Evolutionary conservation across 2,329 filamentous ascomycete species (phyloP).

Genomic region (Fusarium penzigii): DNA sequence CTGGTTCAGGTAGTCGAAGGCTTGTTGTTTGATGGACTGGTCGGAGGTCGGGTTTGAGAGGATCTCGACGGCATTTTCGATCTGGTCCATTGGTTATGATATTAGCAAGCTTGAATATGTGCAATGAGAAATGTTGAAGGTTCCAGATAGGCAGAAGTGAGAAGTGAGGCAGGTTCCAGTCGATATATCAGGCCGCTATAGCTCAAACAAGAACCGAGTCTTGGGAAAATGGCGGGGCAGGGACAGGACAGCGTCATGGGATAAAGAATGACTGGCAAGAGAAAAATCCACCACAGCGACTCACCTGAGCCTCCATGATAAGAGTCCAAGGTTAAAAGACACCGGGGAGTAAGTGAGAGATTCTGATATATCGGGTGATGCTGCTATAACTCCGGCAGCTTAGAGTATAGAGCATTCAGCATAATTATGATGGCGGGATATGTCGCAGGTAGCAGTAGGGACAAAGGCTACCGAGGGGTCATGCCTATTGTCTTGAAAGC

Average conservation of each 20-base stretch:
- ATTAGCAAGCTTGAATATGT: conserved; percentile 8
- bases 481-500: conserved; percentile 36
- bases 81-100: conserved; percentile 49
- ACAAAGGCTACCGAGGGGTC: conserved; percentile 43
- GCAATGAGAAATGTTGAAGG: neutral
- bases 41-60: conserved; percentile 81
- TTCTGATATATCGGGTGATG: conserved; percentile 27
- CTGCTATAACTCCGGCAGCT: conserved; percentile 48
- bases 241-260: conserved; percentile 28
- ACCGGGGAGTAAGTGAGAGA: conserved; percentile 2
- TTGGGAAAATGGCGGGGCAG: conserved; percentile 32
- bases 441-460: too few species aligned
- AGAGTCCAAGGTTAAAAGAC: conserved; percentile 22
- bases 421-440: conserved; percentile 39
- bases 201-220: conserved; percentile 17
- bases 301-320: conserved; percentile 52
- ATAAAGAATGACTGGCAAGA: conserved; percentile 11
- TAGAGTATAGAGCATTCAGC: conserved; percentile 43
- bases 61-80: conserved; percentile 94
- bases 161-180: neutral
- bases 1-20: conserved; percentile 77
- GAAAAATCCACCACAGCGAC: conserved; percentile 21
- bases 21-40: conserved; percentile 74
- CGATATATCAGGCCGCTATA: conserved; percentile 25
- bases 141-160: neutral